Evolutionary conservation across 2,329 filamentous ascomycete species (phyloP).

Genomic region (Neonectria magnoliae): DNA sequence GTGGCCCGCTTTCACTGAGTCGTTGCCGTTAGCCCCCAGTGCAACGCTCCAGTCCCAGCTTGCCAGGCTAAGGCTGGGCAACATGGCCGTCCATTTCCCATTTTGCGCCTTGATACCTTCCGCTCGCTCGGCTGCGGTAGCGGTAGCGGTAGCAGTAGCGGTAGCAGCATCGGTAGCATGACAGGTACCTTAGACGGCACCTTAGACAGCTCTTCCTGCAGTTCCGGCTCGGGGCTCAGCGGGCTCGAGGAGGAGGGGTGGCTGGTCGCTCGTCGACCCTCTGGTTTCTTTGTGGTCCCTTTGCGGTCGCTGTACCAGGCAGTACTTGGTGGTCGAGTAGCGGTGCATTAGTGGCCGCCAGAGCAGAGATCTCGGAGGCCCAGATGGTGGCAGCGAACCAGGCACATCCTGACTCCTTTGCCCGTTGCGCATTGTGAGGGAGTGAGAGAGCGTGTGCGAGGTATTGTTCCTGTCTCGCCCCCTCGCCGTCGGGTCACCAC

Average conservation of each 20-base stretch:
- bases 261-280: conserved; percentile 26
- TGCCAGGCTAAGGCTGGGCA: conserved; percentile 33
- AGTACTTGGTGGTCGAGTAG: conserved; percentile 35
- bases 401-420: conserved; percentile 36
- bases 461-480: conserved; percentile 22
- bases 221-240: conserved; percentile 32
- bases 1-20: conserved; percentile 45
- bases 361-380: conserved; percentile 47
- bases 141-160: conserved; percentile 19
- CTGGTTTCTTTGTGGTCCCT: conserved; percentile 28
- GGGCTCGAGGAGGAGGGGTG: conserved; percentile 20
- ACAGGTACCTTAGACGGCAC: conserved; percentile 26
- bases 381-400: conserved; percentile 43
- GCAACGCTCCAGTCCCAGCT: conserved; percentile 34
- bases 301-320: conserved; percentile 34
- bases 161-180: conserved; percentile 26
- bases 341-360: conserved; percentile 49
- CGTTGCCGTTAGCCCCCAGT: conserved; percentile 37
- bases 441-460: conserved; percentile 19
- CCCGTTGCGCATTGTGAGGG: conserved; percentile 17
- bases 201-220: conserved; percentile 31
- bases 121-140: conserved; percentile 33
- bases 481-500: conserved; percentile 19
- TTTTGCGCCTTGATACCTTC: conserved; percentile 36
- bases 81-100: conserved; percentile 28